phyloP scores from a whole-genome alignment of 306 rosid genomes.

The Parietaria judaica region DNA sequence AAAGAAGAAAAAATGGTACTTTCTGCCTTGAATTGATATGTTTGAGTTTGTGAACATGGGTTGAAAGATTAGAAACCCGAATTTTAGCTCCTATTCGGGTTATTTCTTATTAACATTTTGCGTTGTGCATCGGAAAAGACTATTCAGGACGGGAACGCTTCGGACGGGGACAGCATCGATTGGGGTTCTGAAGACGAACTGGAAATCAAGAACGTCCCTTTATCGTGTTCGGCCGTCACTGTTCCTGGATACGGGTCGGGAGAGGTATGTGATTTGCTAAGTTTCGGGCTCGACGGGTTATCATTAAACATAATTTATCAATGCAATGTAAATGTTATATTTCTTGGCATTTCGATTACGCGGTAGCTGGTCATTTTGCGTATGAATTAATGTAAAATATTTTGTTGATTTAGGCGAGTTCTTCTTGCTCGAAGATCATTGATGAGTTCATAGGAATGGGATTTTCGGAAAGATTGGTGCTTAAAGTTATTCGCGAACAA shows the following conservation, averaged over 20 bases:
- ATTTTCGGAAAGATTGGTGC: conserved; percentile 57
- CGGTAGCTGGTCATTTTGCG: conserved; percentile 10
- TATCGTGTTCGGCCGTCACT: conserved; percentile 41
- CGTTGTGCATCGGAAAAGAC: conserved; percentile 4
- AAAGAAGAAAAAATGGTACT: conserved; percentile 22
- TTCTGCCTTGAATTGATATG: background rate
- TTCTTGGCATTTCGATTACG: too few relatives aligned
- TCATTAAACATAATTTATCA: too few relatives aligned
- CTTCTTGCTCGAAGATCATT: conserved; percentile 56
- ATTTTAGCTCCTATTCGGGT: background rate
- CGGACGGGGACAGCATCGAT: conserved; percentile 54
- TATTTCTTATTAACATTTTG: conserved; percentile 8
- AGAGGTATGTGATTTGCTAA: conserved; percentile 33
- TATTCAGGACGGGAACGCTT: conserved; percentile 54
- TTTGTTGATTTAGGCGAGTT: conserved; percentile 45
- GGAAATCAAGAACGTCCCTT: conserved; percentile 53
- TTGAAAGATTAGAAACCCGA: background rate
- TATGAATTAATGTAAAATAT: conserved; percentile 19
- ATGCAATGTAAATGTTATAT: too few relatives aligned
- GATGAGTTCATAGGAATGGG: conserved; percentile 72
- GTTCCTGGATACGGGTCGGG: conserved; percentile 29
- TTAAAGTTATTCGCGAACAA: conserved; percentile 63
- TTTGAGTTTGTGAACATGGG: too few relatives aligned
- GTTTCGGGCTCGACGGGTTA: background rate
- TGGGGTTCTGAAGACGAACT: conserved; percentile 88